Conservation (phyloP, 2,329 filamentous ascomycete species). For the Phialocephala sp. region DNA sequence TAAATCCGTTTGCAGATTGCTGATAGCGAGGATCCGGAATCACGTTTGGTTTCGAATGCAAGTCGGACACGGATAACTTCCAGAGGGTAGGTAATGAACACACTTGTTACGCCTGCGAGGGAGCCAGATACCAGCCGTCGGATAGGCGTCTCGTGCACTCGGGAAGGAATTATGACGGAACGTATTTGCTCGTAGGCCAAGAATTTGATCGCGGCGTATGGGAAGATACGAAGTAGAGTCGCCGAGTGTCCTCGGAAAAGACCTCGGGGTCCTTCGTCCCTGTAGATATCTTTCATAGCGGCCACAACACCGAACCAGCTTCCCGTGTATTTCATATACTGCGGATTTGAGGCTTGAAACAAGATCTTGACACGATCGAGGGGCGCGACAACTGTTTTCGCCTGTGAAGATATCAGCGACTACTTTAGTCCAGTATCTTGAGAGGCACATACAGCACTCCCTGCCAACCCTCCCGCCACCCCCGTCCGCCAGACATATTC, state of each 20-base stretch:
- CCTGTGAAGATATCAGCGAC: conserved; percentile 61
- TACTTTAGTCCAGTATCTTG: conserved; percentile 6
- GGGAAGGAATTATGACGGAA: conserved; percentile 72
- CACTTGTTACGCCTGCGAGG: conserved; percentile 82
- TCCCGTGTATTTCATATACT: conserved; percentile 90
- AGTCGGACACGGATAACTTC: conserved; percentile 92
- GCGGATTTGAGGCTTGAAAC: conserved; percentile 93
- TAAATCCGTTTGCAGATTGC: conserved; percentile 88
- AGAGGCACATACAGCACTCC: conserved; percentile 73
- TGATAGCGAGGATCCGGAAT: conserved; percentile 71
- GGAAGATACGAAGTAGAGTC: conserved; percentile 92
- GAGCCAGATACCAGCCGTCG: conserved; percentile 77
- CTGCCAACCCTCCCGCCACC: conserved; percentile 86
- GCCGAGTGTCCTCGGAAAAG: conserved; percentile 95
- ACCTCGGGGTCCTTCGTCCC: conserved; percentile 72
- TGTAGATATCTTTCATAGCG: conserved; percentile 85
- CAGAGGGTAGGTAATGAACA: conserved; percentile 95
- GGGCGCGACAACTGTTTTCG: conserved; percentile 93
- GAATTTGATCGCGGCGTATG: conserved; percentile 97
- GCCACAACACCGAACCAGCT: conserved; percentile 84
- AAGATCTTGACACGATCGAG: conserved; percentile 98
- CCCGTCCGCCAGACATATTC: conserved; percentile 87
- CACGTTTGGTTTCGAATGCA: conserved; percentile 88
- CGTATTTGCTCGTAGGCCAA: conserved; percentile 97
- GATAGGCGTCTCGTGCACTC: conserved; percentile 77